Base-by-base conservation (phyloP, 768 basidiomycete genomes). In the Lactarius hatsudake region DNA sequence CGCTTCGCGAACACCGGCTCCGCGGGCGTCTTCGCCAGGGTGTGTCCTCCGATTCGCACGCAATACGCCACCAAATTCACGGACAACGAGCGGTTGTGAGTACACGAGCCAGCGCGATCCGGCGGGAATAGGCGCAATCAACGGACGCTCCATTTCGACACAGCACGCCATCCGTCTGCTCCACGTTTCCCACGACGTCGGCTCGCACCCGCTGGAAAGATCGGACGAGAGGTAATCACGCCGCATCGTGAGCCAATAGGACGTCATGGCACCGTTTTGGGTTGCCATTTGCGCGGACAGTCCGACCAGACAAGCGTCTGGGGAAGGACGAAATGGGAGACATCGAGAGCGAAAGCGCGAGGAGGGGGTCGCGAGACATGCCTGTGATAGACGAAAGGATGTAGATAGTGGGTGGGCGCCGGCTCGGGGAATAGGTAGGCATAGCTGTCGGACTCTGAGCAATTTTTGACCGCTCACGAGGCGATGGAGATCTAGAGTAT, bases 91-190 rank as follows among this genome's bases (percentile, higher is more conserved):
- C 54, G 67, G 42, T 17, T 64, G 62, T 7, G 62, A 64, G 34
- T 55, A 34, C 13, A 64, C 38, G 12, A 68, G 63, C 67, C 67
- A 68, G 20, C 67, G 67, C 28, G 58, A 34, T 38, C 67, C 67
- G 1, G 67, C 67, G 2, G 67, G 62, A 36, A 23, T 64, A 13
- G 67, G 66, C 15, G 66, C 53, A 0, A 28, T 53, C 2, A 48
- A 38, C 4, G 32, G n/a, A 38, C 42, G 62, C 38, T 68, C 63
- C 13, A 68, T 64, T 42, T 68, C 67, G 58, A 68, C 23, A 30
- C 62, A 68, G 23, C 62, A 61, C 1, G 63, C 62, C 7, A 53
- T 40, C 20, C 36, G 54, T 20, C 2, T 23, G 43, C 62, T 61
- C 67, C 67, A 68, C 20, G 23, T 26, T 45, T 68, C 59, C 67